These are phyloP conservation scores for Aspergillus cristatus DNA, from an alignment of 495 filamentous ascomycete genomes.

Conservation along the genomic window DNA sequence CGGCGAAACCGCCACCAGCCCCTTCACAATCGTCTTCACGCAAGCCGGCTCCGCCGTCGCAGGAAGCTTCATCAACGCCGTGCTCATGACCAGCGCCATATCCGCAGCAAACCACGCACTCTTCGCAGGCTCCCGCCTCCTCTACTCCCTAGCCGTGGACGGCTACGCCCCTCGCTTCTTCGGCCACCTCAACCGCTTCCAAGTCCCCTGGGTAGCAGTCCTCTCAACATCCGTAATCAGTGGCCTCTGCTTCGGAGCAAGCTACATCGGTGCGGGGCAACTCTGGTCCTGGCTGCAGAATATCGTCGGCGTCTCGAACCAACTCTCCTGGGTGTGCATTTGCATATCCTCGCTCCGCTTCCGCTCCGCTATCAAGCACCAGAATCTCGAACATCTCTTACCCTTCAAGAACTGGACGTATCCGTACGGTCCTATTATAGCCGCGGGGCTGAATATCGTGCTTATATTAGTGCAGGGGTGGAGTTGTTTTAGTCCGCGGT, in stretches of 20 bases:
- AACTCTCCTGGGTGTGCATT: constrained; percentile 53
- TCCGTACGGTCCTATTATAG: constrained; percentile 44
- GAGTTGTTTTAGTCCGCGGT: constrained; percentile 46
- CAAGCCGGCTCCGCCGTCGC: constrained; percentile 39
- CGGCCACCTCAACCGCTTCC: constrained; percentile 42
- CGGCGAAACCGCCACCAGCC: constrained; percentile 33
- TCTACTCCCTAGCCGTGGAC: constrained; percentile 40
- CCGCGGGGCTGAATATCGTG: constrained; percentile 41
- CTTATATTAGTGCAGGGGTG: constrained; percentile 54
- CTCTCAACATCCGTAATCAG: constrained; percentile 45
- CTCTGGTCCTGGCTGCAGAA: constrained; percentile 49
- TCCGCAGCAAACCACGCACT: constrained; percentile 46
- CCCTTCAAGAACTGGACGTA: constrained; percentile 57
- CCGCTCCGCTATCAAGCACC: constrained; percentile 41
- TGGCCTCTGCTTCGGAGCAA: constrained; percentile 51
- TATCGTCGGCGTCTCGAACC: constrained; percentile 55
- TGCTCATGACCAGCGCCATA: constrained; percentile 45
- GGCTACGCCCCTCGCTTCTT: constrained; percentile 41
- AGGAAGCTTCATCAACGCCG: constrained; percentile 48
- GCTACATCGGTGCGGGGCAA: constrained; percentile 51
- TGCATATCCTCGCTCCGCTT: constrained; percentile 51
- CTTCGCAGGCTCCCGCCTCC: constrained; percentile 43
- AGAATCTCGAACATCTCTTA: constrained; percentile 48
- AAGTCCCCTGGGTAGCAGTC: constrained; percentile 51
- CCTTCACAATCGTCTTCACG: constrained; percentile 46